Conservation (phyloP, 2,329 filamentous ascomycete genomes). For the Colletotrichum cereale region DNA sequence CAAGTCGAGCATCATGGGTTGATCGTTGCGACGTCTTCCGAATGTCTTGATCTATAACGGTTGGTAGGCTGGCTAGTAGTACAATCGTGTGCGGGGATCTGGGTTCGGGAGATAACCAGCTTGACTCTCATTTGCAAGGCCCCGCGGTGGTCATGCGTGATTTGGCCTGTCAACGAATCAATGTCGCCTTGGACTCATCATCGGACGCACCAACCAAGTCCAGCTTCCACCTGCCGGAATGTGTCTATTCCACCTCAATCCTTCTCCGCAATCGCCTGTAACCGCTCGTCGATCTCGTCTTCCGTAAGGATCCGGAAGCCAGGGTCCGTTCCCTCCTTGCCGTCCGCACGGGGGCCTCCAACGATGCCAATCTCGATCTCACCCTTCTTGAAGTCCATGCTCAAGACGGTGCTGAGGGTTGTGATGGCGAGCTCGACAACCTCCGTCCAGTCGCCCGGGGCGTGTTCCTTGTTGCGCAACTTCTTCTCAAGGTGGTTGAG, state of each 20-base stretch:
- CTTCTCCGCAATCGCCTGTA: conserved; percentile 99
- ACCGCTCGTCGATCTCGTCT: conserved; percentile 97
- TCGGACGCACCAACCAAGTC: conserved; percentile 26
- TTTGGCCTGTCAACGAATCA: conserved; percentile 26
- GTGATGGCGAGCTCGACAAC: conserved; percentile 97
- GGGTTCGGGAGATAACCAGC: conserved; percentile 21
- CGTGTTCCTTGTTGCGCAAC: conserved; percentile 97
- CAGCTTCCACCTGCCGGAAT: conserved; percentile 30
- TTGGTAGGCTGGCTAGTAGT: conserved; percentile 42
- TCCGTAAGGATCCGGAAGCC: conserved; percentile 91
- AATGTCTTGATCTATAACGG: conserved; percentile 46
- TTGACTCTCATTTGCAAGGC: conserved; percentile 29
- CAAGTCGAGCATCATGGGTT: conserved; percentile 9
- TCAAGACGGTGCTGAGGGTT: conserved; percentile 93
- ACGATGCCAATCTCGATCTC: conserved; percentile 99
- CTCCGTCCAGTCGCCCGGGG: conserved; percentile 94
- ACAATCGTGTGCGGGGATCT: conserved; percentile 37
- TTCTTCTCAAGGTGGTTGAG: conserved; percentile 99
- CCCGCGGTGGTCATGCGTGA: conserved; percentile 25
- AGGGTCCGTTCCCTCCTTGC: conserved; percentile 83
- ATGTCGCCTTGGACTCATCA: conserved; percentile 25
- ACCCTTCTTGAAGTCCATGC: conserved; percentile 99
- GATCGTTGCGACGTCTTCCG: conserved; percentile 32
- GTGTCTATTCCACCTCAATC: conserved; percentile 71
- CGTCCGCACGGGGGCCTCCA: conserved; percentile 85